phyloP scores from a whole-genome alignment of 768 basidiomycete genomes.

The Cyclocybe cylindracea region DNA sequence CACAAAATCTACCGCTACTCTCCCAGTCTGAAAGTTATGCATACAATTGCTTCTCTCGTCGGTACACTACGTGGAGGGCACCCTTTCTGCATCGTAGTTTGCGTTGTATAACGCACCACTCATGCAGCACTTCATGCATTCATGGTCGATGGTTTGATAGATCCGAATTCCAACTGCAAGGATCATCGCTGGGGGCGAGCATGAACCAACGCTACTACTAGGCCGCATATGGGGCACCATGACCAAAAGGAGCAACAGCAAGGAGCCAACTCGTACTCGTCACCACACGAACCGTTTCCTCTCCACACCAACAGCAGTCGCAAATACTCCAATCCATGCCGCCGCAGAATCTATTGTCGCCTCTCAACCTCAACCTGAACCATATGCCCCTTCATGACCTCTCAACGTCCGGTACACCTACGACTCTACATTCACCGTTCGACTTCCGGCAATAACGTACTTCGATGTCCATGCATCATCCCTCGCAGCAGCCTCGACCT shows the following conservation, averaged over 20 bases:
- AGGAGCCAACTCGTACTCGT: conserved; percentile 11
- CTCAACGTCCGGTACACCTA: conserved; percentile 9
- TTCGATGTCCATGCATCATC: neutral
- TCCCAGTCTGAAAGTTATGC: conserved; percentile 66
- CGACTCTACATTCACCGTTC: conserved; percentile 12
- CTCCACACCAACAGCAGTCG: conserved; percentile 23
- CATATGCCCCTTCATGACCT: conserved; percentile 7
- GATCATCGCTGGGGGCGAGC: conserved; percentile 34
- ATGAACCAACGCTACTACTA: conserved; percentile 11
- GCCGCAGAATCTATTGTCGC: conserved; percentile 2
- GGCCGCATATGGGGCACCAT: conserved; percentile 7
- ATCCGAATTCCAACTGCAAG: conserved; percentile 44
- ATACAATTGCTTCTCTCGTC: conserved; percentile 65
- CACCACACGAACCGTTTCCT: conserved; percentile 23
- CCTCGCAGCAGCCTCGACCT: conserved; percentile 7
- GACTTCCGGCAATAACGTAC: conserved; percentile 8
- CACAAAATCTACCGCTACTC: conserved; percentile 56
- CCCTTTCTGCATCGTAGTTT: conserved; percentile 49
- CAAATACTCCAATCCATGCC: conserved; percentile 1
- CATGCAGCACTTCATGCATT: conserved; percentile 1
- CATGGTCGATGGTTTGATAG: conserved; percentile 45
- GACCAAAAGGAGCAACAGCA: conserved; percentile 20
- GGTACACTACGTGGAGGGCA: conserved; percentile 43
- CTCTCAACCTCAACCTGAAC: neutral
- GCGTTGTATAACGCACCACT: conserved; percentile 33